These are phyloP conservation scores for Cephaloascus albidus DNA, from an alignment of 805 yeast species.

Conservation along the genomic window DNA sequence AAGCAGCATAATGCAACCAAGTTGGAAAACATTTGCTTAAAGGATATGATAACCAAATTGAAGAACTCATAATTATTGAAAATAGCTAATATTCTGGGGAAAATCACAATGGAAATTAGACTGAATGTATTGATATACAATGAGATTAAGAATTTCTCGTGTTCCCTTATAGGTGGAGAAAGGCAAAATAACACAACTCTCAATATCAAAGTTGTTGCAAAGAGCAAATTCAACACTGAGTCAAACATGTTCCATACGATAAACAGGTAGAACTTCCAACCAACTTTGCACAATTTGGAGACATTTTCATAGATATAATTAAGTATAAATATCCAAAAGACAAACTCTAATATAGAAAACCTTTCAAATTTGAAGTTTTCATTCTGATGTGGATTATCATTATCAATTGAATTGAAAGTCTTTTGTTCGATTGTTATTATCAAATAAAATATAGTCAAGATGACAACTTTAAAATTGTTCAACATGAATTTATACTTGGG, in stretches of 20 bases:
- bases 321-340: constrained; percentile 34
- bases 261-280: constrained; percentile 32
- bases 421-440: not conserved
- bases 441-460: constrained; percentile 6
- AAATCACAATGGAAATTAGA: constrained; percentile 34
- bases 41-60: constrained; percentile 40
- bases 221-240: constrained; percentile 25
- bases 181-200: constrained; percentile 8
- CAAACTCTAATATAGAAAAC: constrained; percentile 16
- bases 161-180: not conserved
- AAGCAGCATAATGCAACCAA: constrained; percentile 38
- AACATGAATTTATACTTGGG: constrained; percentile 33
- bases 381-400: not conserved
- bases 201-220: constrained; percentile 22
- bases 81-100: constrained; percentile 40
- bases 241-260: constrained; percentile 49
- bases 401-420: not conserved
- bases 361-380: not conserved
- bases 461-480: constrained; percentile 21
- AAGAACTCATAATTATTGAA: constrained; percentile 44
- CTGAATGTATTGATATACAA: constrained; percentile 20
- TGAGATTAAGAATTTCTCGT: not conserved
- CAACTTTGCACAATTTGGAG: constrained; percentile 31
- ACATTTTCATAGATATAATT: constrained; percentile 39
- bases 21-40: constrained; percentile 41